Evolutionary conservation across 768 basidiomycete genomes (phyloP).

Genomic region (Ramaria sp.): DNA sequence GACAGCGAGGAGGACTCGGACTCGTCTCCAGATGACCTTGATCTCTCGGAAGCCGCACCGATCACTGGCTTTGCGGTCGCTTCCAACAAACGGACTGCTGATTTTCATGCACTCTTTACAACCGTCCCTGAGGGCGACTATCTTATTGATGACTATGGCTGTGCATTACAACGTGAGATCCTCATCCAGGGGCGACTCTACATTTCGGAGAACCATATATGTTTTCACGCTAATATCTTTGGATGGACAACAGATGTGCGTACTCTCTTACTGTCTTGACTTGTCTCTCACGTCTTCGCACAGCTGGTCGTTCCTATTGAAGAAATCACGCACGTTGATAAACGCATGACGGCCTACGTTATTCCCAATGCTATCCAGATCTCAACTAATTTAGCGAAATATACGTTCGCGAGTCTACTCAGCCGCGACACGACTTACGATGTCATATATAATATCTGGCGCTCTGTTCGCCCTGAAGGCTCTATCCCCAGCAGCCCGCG

Average conservation of each 20-base stretch:
- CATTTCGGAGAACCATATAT: constrained; percentile 98
- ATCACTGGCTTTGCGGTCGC: constrained; percentile 97
- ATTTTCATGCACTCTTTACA: constrained; percentile 92
- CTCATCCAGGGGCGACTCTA: constrained; percentile 92
- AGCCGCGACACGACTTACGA: constrained; percentile 94
- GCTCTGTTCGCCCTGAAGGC: constrained; percentile 70
- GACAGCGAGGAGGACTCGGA: constrained; percentile 24
- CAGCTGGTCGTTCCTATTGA: constrained; percentile 83
- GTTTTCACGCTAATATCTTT: constrained; percentile 98
- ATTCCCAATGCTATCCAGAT: constrained; percentile 95
- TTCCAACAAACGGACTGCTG: constrained; percentile 85
- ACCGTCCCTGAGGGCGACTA: constrained; percentile 91
- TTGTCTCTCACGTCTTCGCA: not conserved
- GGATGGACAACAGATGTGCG: constrained; percentile 97
- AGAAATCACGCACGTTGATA: constrained; percentile 81
- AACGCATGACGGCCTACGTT: constrained; percentile 96
- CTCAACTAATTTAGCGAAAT: constrained; percentile 71
- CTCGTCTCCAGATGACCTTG: constrained; percentile 24
- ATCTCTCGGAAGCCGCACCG: constrained; percentile 60
- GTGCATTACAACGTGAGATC: constrained; percentile 93
- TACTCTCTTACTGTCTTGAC: constrained; percentile 9
- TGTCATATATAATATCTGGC: constrained; percentile 94
- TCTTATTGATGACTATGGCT: constrained; percentile 98
- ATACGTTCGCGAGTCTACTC: constrained; percentile 94
- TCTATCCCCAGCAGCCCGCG: constrained; percentile 17